Conservation (phyloP, 495 filamentous ascomycete genomes). For the Arthonia radiata region DNA sequence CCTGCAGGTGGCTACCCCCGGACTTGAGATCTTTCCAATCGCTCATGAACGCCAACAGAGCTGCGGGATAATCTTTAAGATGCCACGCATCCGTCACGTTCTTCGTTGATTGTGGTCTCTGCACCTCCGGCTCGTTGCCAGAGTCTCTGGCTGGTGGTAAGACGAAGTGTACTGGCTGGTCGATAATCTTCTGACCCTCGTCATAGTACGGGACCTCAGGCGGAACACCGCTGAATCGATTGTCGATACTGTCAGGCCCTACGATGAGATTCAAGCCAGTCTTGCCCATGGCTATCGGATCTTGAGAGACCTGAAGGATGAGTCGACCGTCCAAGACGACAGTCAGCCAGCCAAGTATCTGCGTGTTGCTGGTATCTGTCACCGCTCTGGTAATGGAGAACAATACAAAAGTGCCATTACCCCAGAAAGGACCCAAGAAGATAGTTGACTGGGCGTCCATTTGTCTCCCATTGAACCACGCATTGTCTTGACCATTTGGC, state of each 20-base stretch:
- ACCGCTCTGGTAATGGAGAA: constrained; percentile 60
- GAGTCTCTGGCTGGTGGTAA: too few relatives aligned
- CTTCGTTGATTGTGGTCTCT: too few relatives aligned
- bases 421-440: constrained; percentile 37
- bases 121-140: too few relatives aligned
- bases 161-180: too few relatives aligned
- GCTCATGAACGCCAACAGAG: constrained; percentile 24
- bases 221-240: too few relatives aligned
- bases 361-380: constrained; percentile 26
- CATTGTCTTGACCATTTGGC: constrained; percentile 13
- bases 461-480: constrained; percentile 21
- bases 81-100: too few relatives aligned
- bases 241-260: constrained; percentile 35
- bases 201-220: too few relatives aligned
- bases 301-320: constrained; percentile 29
- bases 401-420: constrained; percentile 49
- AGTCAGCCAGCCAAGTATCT: constrained; percentile 54
- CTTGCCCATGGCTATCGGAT: constrained; percentile 38
- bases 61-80: constrained; percentile 29
- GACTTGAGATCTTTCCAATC: constrained; percentile 25
- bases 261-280: constrained; percentile 43
- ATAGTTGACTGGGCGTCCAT: constrained; percentile 27
- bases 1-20: constrained; percentile 35
- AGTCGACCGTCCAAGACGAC: constrained; percentile 36
- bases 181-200: too few relatives aligned